phyloP scores from a whole-genome alignment of 2,329 filamentous ascomycete species.

The Ceratocystis albifundus region DNA sequence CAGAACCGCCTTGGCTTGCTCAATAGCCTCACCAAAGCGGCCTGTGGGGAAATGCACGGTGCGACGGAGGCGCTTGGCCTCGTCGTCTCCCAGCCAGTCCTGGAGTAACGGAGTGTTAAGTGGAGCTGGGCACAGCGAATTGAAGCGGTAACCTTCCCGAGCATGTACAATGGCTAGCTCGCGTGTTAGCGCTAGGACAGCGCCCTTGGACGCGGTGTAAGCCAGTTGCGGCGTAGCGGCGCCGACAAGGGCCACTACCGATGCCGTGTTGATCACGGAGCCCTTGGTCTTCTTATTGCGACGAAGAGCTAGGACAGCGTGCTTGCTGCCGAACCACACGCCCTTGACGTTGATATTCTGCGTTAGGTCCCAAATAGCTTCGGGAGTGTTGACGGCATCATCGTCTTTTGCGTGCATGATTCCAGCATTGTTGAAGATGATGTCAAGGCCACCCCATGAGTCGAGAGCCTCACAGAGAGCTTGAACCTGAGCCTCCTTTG shows the following conservation, averaged over 20 bases:
- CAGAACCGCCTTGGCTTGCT: constrained; percentile 62
- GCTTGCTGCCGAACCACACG: constrained; percentile 93
- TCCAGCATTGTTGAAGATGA: constrained; percentile 95
- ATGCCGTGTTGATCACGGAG: constrained; percentile 86
- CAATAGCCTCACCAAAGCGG: constrained; percentile 64
- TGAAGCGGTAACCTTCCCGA: constrained; percentile 79
- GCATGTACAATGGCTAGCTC: constrained; percentile 89
- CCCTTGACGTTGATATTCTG: constrained; percentile 95
- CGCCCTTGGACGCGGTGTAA: constrained; percentile 89
- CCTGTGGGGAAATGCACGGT: constrained; percentile 67
- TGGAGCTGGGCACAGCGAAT: constrained; percentile 78
- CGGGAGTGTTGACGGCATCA: constrained; percentile 71
- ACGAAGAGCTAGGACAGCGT: constrained; percentile 69
- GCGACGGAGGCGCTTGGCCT: constrained; percentile 55
- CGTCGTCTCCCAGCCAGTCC: constrained; percentile 64
- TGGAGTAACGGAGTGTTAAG: constrained; percentile 76
- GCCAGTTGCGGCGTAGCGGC: constrained; percentile 80
- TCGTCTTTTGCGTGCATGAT: constrained; percentile 85
- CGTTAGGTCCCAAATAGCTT: constrained; percentile 88
- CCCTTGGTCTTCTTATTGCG: constrained; percentile 66
- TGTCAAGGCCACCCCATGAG: constrained; percentile 73
- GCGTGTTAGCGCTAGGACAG: constrained; percentile 77
- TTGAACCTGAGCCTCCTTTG: constrained; percentile 69
- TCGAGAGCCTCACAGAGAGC: constrained; percentile 65
- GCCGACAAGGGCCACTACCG: constrained; percentile 76